phyloP scores from a whole-genome alignment of 2,329 filamentous ascomycete species.

The Colletotrichum spaethianum region DNA sequence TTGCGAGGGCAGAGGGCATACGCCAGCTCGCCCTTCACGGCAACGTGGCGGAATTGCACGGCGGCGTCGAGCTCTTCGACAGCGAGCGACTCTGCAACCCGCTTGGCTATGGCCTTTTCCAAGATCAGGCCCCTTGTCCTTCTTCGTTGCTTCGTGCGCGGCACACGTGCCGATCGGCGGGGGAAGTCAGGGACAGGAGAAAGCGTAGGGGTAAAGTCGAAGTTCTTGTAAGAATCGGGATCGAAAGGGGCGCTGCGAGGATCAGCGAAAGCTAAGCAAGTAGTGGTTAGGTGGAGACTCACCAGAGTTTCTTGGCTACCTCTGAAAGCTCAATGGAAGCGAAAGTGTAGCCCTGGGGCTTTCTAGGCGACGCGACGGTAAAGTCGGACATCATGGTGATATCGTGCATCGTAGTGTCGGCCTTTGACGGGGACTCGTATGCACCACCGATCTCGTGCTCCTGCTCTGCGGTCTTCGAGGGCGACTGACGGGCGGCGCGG shows the following conservation, averaged over 20 bases:
- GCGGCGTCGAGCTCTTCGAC: conserved; percentile 35
- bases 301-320: conserved; percentile 2
- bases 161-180: conserved; percentile 6
- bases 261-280: conserved; percentile 8
- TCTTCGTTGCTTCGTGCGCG: conserved; percentile 16
- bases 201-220: neutral
- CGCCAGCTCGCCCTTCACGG: conserved; percentile 18
- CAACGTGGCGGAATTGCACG: conserved; percentile 17
- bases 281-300: neutral
- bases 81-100: conserved; percentile 12
- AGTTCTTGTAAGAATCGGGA: neutral
- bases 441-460: neutral
- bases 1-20: conserved; percentile 35
- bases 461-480: neutral
- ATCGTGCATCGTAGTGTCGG: conserved; percentile 32
- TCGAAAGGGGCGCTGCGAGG: conserved; percentile 20
- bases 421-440: conserved; percentile 27
- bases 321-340: conserved; percentile 9
- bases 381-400: conserved; percentile 32
- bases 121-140: conserved; percentile 7
- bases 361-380: neutral
- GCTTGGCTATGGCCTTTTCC: conserved; percentile 18
- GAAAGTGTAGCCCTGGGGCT: neutral
- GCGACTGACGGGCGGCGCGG: neutral
- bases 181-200: neutral